phyloP scores from a whole-genome alignment of 176 grass and related monocot species.

The Triticum monococcum region DNA sequence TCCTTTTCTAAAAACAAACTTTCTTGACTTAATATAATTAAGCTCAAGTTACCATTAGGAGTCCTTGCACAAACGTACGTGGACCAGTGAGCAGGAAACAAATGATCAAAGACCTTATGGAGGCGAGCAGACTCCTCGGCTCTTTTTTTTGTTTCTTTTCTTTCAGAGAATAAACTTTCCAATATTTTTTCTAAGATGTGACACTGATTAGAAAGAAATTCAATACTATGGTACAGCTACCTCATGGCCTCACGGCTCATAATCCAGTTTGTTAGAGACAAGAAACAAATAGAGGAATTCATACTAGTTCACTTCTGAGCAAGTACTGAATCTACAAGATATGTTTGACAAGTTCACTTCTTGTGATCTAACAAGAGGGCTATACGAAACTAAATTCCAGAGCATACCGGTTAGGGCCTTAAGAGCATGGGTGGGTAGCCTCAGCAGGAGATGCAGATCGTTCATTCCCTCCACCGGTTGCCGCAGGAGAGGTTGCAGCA shows the following conservation, averaged over 20 bases:
- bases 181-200: background rate
- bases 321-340: background rate
- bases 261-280: background rate
- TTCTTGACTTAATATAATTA: background rate
- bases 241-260: background rate
- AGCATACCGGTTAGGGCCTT: background rate
- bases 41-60: background rate
- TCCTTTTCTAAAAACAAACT: background rate
- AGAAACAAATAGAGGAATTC: background rate
- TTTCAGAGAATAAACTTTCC: too few relatives aligned
- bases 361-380: background rate
- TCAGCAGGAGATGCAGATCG: background rate
- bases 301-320: background rate
- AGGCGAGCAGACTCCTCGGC: too few relatives aligned
- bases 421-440: background rate
- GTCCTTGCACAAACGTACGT: background rate
- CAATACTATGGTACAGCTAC: background rate
- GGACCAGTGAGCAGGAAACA: too few relatives aligned
- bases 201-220: background rate
- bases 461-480: background rate
- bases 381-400: background rate
- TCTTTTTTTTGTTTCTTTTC: too few relatives aligned
- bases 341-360: background rate
- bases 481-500: background rate
- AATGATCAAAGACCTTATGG: too few relatives aligned